Conservation (phyloP, 345 rosid genomes). For the Populus ilicifolia region DNA sequence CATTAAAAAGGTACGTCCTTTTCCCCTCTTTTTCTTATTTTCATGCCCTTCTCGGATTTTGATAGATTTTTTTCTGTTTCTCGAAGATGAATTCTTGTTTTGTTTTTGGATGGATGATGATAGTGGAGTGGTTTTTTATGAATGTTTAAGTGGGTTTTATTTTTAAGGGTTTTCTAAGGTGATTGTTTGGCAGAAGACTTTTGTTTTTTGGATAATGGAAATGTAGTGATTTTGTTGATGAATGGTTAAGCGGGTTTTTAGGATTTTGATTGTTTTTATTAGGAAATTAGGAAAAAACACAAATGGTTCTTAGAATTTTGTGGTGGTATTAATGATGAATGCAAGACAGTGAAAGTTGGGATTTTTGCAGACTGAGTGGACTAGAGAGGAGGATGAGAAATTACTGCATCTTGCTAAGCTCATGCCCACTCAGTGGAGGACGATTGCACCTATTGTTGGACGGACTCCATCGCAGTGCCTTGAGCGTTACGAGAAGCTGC, state of each 20-base stretch:
- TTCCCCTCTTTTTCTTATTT: not conserved
- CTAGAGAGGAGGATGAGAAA: constrained; percentile 98
- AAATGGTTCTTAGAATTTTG: not conserved
- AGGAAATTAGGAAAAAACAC: not conserved
- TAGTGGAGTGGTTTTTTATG: not conserved
- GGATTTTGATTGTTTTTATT: not conserved
- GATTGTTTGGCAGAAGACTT: not conserved
- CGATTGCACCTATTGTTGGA: constrained; percentile 98
- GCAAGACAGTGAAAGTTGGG: not conserved
- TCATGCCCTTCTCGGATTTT: not conserved
- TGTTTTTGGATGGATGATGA: not conserved
- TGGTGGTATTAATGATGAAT: not conserved
- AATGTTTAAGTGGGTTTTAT: not conserved
- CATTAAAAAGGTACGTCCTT: constrained; percentile 66
- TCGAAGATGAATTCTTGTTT: not conserved
- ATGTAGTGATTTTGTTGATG: not conserved
- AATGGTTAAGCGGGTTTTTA: not conserved
- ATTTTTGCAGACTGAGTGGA: constrained; percentile 87
- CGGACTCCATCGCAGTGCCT: constrained; percentile 99
- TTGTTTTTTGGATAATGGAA: not conserved
- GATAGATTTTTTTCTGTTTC: not conserved
- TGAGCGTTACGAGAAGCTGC: constrained; percentile 94
- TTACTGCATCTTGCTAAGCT: constrained; percentile 98
- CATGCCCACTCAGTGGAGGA: constrained; percentile 98
- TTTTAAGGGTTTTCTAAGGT: not conserved